A percentile compares a stretch with the other conserved stretches of the same genome.
These are phyloP conservation scores for Coccomyxa sp. DNA, from an alignment of 139 green algal genomes.

Conservation along the genomic window DNA sequence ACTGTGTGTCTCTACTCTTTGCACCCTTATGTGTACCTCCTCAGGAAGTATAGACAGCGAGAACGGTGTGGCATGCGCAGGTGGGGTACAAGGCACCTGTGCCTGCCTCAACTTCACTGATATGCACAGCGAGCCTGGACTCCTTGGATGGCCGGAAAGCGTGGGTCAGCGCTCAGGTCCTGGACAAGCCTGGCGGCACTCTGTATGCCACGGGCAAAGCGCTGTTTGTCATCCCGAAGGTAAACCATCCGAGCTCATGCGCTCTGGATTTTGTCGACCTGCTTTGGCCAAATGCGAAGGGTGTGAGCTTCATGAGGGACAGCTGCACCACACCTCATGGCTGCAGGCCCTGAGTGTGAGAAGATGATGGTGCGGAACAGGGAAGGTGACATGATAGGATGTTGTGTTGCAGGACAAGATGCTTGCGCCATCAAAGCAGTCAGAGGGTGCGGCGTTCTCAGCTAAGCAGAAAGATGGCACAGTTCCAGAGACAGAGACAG, in stretches of 20 bases:
- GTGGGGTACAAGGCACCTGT: slow-evolving; percentile 32
- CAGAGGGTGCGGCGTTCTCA: background rate
- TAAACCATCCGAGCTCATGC: background rate
- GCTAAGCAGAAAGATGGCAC: background rate
- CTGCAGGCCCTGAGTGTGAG: no score
- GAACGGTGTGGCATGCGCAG: no score
- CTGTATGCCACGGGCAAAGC: slow-evolving; percentile 35
- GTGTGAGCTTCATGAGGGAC: no score
- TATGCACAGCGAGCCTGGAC: slow-evolving; percentile 29
- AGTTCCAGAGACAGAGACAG: background rate
- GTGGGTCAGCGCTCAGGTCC: slow-evolving; percentile 26
- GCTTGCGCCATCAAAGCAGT: background rate
- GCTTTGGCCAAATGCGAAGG: no score
- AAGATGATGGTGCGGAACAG: no score
- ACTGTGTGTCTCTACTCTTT: no score
- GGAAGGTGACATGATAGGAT: no score
- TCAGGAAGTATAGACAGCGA: no score
- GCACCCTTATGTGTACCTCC: no score
- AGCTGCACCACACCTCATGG: no score
- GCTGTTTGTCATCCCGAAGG: slow-evolving; percentile 33
- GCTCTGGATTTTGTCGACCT: no score
- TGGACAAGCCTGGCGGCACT: slow-evolving; percentile 26
- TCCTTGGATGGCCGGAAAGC: slow-evolving; percentile 44
- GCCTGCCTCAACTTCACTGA: slow-evolving; percentile 19
- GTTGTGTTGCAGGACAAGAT: no score